Percentiles rank a stretch among this genome's conserved stretches.
These are phyloP conservation scores for Candida peoriensis DNA, from an alignment of 805 yeast species.

Conservation along the genomic window DNA sequence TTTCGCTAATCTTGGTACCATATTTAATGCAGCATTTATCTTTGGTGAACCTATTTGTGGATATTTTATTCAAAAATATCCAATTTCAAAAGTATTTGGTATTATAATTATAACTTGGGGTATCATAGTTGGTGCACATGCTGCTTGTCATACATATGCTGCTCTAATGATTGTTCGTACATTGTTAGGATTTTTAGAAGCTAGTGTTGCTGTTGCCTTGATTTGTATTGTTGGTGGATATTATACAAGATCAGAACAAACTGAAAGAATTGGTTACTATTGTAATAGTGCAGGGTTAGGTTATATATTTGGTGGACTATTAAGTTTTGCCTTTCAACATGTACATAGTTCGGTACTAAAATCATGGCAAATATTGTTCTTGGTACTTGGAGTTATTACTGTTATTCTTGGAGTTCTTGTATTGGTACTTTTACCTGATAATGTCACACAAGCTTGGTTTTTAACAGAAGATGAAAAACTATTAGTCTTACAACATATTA, in stretches of 20 bases:
- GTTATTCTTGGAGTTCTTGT: constrained; percentile 40
- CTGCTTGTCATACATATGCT: constrained; percentile 45
- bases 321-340: constrained; percentile 48
- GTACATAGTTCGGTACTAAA: constrained; percentile 33
- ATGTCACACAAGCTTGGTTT: constrained; percentile 30
- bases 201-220: constrained; percentile 47
- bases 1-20: constrained; percentile 45
- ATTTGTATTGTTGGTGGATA: constrained; percentile 54
- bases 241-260: constrained; percentile 47
- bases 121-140: constrained; percentile 38
- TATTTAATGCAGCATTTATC: constrained; percentile 45
- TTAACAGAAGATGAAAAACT: constrained; percentile 33
- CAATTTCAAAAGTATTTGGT: constrained; percentile 45
- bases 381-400: constrained; percentile 49
- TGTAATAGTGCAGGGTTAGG: constrained; percentile 47
- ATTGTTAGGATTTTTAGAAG: constrained; percentile 46
- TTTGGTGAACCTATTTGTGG: constrained; percentile 45
- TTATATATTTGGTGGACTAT: constrained; percentile 36
- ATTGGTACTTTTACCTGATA: constrained; percentile 42
- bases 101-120: constrained; percentile 46
- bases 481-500: constrained; percentile 33
- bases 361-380: constrained; percentile 55
- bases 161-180: constrained; percentile 46
- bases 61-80: constrained; percentile 41
- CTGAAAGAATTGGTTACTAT: constrained; percentile 46